Percentiles rank a stretch among this genome's conserved stretches.
Evolutionary conservation across 2,329 filamentous ascomycete genomes (phyloP).

Genomic region (Penicillium sp.): DNA sequence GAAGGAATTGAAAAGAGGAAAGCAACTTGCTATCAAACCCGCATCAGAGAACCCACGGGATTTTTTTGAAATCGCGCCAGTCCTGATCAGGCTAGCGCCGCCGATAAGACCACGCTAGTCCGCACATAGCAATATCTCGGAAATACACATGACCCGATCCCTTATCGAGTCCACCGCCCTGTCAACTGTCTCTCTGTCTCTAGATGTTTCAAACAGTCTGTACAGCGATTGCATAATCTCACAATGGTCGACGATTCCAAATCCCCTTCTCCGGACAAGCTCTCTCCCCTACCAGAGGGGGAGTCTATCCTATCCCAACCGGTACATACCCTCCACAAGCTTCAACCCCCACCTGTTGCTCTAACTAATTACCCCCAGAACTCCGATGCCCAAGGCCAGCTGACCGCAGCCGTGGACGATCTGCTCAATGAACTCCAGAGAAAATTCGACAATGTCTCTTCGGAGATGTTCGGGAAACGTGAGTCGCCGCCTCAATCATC

Average conservation of each 20-base stretch:
- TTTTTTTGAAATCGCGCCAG: slow-evolving; percentile 36
- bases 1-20: slow-evolving; percentile 13
- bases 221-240: slow-evolving; percentile 3
- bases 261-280: slow-evolving; percentile 20
- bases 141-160: slow-evolving; percentile 27
- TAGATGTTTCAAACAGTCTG: slow-evolving; percentile 1
- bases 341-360: background rate
- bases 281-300: slow-evolving; percentile 7
- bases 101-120: slow-evolving; percentile 24
- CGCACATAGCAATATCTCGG: slow-evolving; percentile 17
- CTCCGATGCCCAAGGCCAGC: slow-evolving; percentile 48
- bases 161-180: slow-evolving; percentile 22
- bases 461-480: slow-evolving; percentile 89
- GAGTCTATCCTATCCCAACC: slow-evolving; percentile 28
- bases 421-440: slow-evolving; percentile 78
- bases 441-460: slow-evolving; percentile 82
- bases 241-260: slow-evolving; percentile 26
- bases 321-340: slow-evolving; percentile 11
- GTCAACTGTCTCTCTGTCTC: background rate
- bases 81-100: slow-evolving; percentile 19
- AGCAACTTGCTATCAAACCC: slow-evolving; percentile 16
- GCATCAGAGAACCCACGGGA: slow-evolving; percentile 28
- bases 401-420: slow-evolving; percentile 80
- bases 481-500: slow-evolving; percentile 35
- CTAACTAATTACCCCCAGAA: slow-evolving; percentile 16